A percentile compares a stretch with the other conserved stretches of the same genome.
phyloP scores from a whole-genome alignment of 2,329 filamentous ascomycete species.

The Westerdykella aurantiaca region DNA sequence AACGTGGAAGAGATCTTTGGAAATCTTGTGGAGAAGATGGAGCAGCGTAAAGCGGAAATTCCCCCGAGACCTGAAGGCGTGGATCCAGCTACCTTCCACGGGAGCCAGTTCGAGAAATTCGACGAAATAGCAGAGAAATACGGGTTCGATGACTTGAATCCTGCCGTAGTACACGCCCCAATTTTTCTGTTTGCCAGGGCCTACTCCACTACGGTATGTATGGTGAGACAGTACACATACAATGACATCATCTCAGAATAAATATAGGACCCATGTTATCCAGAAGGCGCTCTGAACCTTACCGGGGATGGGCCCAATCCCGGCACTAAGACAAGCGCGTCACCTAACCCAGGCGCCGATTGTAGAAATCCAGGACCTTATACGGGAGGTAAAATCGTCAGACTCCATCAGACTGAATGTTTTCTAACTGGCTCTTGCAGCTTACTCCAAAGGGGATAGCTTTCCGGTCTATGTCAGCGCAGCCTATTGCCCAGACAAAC shows the following conservation, averaged over 20 bases:
- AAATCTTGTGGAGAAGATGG: too few relatives aligned
- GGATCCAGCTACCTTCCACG: background rate
- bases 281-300: background rate
- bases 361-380: too few relatives aligned
- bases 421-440: background rate
- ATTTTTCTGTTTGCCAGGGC: background rate
- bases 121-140: background rate
- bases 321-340: background rate
- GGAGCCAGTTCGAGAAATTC: slow-evolving; percentile 1
- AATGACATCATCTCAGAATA: background rate
- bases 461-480: slow-evolving; percentile 2
- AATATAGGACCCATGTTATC: slow-evolving; percentile 1
- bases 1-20: too few relatives aligned
- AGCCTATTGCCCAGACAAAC: background rate
- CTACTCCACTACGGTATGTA: too few relatives aligned
- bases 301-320: background rate
- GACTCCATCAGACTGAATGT: background rate
- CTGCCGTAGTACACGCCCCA: background rate
- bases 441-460: background rate
- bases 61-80: background rate
- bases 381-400: too few relatives aligned
- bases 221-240: background rate
- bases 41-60: background rate
- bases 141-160: slow-evolving; percentile 1
- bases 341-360: background rate